phyloP scores from a whole-genome alignment of 176 grass and related monocot species.

The Musa schizocarpa region DNA sequence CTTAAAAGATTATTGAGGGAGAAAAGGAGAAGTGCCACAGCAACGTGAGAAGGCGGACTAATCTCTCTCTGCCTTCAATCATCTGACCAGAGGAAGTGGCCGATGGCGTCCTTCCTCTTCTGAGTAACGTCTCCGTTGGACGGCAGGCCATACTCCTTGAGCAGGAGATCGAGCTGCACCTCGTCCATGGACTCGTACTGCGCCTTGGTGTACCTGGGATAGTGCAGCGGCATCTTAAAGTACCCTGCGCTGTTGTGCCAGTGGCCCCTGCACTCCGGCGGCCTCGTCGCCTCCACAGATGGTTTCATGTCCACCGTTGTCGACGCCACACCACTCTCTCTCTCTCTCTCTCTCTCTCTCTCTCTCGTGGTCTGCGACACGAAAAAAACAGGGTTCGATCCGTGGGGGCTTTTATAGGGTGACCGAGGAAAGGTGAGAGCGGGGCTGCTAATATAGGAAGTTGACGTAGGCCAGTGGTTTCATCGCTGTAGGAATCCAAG shows the following conservation, averaged over 20 bases:
- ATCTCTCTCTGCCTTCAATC: not conserved
- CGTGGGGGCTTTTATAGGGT: not conserved
- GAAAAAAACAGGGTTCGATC: not conserved
- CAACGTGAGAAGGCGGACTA: not conserved
- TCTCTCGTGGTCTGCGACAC: no score
- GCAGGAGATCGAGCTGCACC: not conserved
- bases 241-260: not conserved
- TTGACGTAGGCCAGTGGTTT: not conserved
- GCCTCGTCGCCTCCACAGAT: not conserved
- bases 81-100: not conserved
- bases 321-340: not conserved
- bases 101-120: constrained; percentile 8
- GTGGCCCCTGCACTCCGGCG: not conserved
- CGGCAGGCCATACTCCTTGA: constrained; percentile 9
- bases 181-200: constrained; percentile 18
- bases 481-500: not conserved
- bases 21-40: not conserved
- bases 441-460: not conserved
- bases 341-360: not conserved
- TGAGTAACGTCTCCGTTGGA: not conserved
- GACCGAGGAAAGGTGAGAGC: not conserved
- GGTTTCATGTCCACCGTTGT: not conserved
- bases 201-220: constrained; percentile 13
- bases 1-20: not conserved
- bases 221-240: constrained; percentile 23